Evolutionary conservation across 345 rosid genomes (phyloP).

Genomic region (Euphorbia pulcherrima): DNA sequence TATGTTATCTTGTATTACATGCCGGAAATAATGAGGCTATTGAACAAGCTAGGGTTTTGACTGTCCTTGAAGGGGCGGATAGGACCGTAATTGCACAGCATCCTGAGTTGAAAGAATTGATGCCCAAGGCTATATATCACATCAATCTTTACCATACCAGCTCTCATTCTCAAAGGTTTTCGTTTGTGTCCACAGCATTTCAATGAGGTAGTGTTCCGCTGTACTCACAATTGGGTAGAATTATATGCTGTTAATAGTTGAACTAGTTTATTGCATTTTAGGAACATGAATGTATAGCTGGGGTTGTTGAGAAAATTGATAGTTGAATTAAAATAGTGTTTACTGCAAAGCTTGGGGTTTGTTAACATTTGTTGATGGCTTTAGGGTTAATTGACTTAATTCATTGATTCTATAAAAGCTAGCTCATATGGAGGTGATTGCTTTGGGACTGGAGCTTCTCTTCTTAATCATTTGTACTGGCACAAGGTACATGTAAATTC

Average conservation of each 20-base stretch:
- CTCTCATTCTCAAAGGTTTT: constrained; percentile 50
- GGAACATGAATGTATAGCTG: neutral
- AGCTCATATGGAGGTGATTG: neutral
- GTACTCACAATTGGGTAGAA: neutral
- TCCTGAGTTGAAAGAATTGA: constrained; percentile 65
- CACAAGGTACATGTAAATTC: neutral
- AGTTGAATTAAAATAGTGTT: neutral
- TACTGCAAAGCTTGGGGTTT: neutral
- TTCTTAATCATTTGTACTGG: neutral
- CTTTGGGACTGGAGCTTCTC: neutral
- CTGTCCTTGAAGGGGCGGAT: constrained; percentile 77
- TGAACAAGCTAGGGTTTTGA: constrained; percentile 70
- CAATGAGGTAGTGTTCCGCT: neutral
- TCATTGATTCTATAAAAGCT: neutral
- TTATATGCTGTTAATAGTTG: constrained; percentile 5
- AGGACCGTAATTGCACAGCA: constrained; percentile 45
- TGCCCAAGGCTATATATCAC: constrained; percentile 51
- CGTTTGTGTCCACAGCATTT: constrained; percentile 20
- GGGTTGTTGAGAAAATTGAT: neutral
- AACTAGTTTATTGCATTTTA: neutral
- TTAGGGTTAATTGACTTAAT: neutral
- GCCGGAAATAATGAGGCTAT: constrained; percentile 53
- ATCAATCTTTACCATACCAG: constrained; percentile 59
- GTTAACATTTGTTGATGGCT: constrained; percentile 3
- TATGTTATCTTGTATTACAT: constrained; percentile 69